Base-by-base conservation (phyloP, 2,329 filamentous ascomycete species). In the Lachnum nothofagi region DNA sequence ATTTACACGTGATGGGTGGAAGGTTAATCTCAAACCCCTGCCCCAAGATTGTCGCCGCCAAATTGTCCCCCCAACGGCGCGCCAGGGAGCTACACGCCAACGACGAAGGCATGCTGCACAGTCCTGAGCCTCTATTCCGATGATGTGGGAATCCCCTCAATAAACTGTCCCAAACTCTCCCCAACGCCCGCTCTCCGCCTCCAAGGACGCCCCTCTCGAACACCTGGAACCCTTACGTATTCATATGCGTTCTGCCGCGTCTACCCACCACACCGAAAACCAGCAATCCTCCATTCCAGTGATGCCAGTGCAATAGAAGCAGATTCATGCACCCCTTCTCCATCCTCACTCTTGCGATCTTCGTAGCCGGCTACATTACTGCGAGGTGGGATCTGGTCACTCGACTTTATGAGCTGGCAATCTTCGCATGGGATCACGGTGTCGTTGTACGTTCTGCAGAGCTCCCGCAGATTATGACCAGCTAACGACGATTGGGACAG, bases 321-420 rank as follows among this genome's bases (percentile, higher is more conserved):
- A 56, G 56, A 63, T 66, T 66, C 56, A 97, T 97, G 91, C 91
- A 96, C 89, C 89, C 91, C 66, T 96, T 97, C 76, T 97, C 91
- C 57, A 77, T 91, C 70, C 81, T 96, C 71, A 95, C 91, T 65
- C 83, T 95, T 74, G 90, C 87, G 74, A 96, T 98, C 76, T 98
- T 98, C 77, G 86, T 97, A 79, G 91, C 93, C 75, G 93, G 93
- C 71, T 98, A 98, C 79, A 97, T 91, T 70, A 98, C 93, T 73
- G 93, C 93, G 67, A 87, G 93, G 77, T 98, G 93, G 91, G 93
- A 97, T 73, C 84, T 98, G 56, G 90, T 96, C 60, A 96, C 91
- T 62, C 85, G 91, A 64, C 79, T 97, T 63, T 95, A 96, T 85
- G 91, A 98, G 72, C 82, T 98, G 64, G 87, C 89, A 60, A 86